phyloP scores from a whole-genome alignment of 1,139 yeast species.

The Arxiozyma bovina region DNA sequence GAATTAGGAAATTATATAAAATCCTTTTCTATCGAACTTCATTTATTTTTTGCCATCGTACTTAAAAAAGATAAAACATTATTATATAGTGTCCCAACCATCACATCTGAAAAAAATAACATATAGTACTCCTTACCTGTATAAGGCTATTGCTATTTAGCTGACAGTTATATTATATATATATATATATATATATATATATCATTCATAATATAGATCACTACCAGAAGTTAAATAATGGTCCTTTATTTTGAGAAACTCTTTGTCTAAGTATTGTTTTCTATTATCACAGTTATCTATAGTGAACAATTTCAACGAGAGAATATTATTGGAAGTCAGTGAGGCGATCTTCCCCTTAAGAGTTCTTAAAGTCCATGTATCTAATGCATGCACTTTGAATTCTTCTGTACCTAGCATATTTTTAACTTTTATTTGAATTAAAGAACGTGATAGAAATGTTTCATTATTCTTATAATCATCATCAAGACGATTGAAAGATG shows the following conservation, averaged over 20 bases:
- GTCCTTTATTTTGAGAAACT: not conserved
- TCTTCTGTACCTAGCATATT: not conserved
- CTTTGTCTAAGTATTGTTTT: not conserved
- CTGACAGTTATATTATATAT: not conserved
- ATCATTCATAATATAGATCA: not conserved
- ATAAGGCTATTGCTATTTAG: not conserved
- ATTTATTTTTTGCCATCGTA: too few relatives aligned
- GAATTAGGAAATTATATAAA: slow-evolving; percentile 4
- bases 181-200: not conserved
- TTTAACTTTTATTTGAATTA: not conserved
- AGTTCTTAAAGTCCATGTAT: slow-evolving; percentile 17
- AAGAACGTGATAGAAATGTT: not conserved
- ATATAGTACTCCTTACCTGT: not conserved
- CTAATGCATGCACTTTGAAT: slow-evolving; percentile 8
- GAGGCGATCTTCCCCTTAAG: slow-evolving; percentile 18
- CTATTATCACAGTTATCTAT: not conserved
- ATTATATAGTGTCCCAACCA: not conserved
- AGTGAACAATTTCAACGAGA: slow-evolving; percentile 10
- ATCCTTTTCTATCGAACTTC: not conserved
- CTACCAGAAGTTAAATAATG: not conserved
- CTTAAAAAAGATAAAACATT: too few relatives aligned
- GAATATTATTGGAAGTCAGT: slow-evolving; percentile 5
- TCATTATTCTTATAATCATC: not conserved
- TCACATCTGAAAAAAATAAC: not conserved
- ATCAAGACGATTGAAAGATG: not conserved